Evolutionary conservation across 208 protist genomes (phyloP).

Genomic region (Porcisia hertigi): DNA sequence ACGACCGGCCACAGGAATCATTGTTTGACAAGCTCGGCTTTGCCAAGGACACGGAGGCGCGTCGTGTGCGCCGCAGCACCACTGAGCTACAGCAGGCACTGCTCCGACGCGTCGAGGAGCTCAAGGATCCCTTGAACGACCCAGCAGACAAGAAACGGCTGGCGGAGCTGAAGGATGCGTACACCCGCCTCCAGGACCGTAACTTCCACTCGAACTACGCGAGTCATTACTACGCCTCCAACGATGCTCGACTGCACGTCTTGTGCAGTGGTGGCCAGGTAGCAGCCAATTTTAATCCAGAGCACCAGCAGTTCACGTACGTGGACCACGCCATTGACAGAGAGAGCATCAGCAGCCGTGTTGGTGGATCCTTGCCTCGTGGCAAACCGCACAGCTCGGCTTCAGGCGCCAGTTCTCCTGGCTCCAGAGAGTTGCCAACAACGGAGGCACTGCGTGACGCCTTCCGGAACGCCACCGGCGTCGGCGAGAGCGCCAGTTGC

Average conservation of each 20-base stretch:
- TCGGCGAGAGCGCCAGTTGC: conserved; percentile 8
- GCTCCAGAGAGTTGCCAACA: conserved; percentile 10
- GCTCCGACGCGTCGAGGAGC: conserved; percentile 60
- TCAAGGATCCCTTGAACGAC: conserved; percentile 58
- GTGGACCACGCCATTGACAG: conserved; percentile 59
- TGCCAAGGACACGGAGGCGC: conserved; percentile 52
- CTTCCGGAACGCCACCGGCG: conserved; percentile 48
- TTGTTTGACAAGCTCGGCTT: conserved; percentile 79
- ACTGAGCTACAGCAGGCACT: conserved; percentile 69
- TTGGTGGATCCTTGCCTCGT: background rate
- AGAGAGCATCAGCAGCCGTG: conserved; percentile 4
- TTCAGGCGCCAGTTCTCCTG: background rate
- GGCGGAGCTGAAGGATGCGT: conserved; percentile 56
- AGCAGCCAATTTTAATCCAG: conserved; percentile 80
- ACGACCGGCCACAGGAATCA: conserved; percentile 58
- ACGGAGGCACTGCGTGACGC: conserved; percentile 50
- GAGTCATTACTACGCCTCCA: conserved; percentile 69
- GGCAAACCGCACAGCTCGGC: background rate
- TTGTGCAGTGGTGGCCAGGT: conserved; percentile 72
- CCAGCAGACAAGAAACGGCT: conserved; percentile 44
- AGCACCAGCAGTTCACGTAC: conserved; percentile 74
- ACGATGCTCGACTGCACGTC: conserved; percentile 77
- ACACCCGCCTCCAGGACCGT: conserved; percentile 53
- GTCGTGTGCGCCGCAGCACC: conserved; percentile 56
- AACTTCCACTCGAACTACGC: conserved; percentile 65